Evolutionary conservation across 345 rosid genomes (phyloP).

Genomic region (Gossypium stocksii): DNA sequence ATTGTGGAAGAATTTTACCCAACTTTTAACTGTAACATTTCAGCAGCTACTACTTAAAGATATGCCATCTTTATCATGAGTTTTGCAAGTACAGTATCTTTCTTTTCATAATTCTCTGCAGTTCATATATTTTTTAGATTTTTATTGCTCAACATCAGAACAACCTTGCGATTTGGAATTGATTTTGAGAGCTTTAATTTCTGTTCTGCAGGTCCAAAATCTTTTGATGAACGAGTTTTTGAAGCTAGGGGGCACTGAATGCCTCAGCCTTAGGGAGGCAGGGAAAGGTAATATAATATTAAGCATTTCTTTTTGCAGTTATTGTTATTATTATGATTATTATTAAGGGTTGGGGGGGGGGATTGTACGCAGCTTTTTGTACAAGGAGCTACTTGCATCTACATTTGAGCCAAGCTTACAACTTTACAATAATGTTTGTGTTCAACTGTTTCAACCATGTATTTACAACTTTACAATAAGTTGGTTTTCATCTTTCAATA

Average conservation of each 20-base stretch:
- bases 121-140: not conserved
- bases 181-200: not conserved
- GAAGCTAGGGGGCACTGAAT: conserved; percentile 51
- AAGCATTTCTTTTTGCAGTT: not conserved
- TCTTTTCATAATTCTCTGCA: not conserved
- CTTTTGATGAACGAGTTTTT: conserved; percentile 47
- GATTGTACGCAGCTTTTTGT: not conserved
- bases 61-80: not conserved
- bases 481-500: not conserved
- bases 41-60: not conserved
- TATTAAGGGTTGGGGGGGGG: not conserved
- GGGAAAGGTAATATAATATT: conserved; percentile 50
- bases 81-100: not conserved
- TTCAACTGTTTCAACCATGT: not conserved
- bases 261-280: conserved; percentile 49
- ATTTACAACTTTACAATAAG: not conserved
- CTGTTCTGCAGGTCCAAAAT: conserved; percentile 37
- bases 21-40: not conserved
- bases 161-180: not conserved
- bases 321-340: not conserved
- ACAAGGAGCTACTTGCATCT: not conserved
- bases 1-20: not conserved
- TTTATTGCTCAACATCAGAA: not conserved
- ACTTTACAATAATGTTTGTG: not conserved
- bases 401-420: not conserved